These are phyloP conservation scores for Aschersonia sp. DNA, from an alignment of 2,329 filamentous ascomycete species.

Conservation along the genomic window DNA sequence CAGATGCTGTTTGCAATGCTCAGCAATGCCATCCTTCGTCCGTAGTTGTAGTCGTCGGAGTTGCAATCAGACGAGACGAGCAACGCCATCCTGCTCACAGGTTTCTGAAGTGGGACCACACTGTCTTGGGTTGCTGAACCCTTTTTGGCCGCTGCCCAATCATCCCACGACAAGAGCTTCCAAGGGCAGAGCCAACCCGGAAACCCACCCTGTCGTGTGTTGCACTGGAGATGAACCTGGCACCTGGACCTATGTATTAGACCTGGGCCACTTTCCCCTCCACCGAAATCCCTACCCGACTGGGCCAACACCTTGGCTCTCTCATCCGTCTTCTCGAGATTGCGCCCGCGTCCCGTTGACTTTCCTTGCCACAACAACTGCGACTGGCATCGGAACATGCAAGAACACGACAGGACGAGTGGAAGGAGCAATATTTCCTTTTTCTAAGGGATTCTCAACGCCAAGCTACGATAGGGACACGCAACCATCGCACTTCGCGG, in stretches of 20 bases:
- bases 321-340: too few relatives aligned
- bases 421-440: too few relatives aligned
- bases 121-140: not conserved
- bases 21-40: not conserved
- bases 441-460: too few relatives aligned
- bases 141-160: not conserved
- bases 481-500: too few relatives aligned
- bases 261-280: not conserved
- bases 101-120: not conserved
- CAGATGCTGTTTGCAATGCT: too few relatives aligned
- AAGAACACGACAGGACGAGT: too few relatives aligned
- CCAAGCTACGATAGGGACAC: too few relatives aligned
- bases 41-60: not conserved
- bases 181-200: not conserved
- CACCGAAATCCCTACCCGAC: not conserved
- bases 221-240: not conserved
- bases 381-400: too few relatives aligned
- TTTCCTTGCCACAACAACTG: too few relatives aligned
- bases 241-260: not conserved
- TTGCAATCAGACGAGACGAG: not conserved
- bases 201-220: not conserved
- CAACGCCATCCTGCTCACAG: not conserved
- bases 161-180: not conserved
- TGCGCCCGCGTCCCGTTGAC: too few relatives aligned
- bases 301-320: not conserved